phyloP scores from a whole-genome alignment of 164 flowering plant genomes.

The Magnolia officinalis region DNA sequence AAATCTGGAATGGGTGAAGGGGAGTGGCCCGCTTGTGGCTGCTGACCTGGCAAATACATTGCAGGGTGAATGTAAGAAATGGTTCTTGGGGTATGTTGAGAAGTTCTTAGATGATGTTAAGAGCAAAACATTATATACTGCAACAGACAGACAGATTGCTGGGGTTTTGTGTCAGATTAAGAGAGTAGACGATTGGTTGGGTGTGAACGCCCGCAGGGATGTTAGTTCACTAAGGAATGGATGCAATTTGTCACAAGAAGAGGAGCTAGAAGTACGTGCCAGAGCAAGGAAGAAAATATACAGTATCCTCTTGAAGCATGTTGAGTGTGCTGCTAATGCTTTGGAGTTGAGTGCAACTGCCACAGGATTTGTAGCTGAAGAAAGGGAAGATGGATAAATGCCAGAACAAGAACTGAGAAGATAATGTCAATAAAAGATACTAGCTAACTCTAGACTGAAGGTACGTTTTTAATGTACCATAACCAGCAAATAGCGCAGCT shows the following conservation, averaged over 20 bases:
- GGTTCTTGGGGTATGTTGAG: slow-evolving; percentile 47
- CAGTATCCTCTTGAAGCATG: slow-evolving; percentile 43
- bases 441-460: too few species aligned
- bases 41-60: slow-evolving; percentile 31
- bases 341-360: slow-evolving; percentile 23
- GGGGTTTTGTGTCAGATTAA: slow-evolving; percentile 47
- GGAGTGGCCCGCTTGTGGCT: slow-evolving; percentile 23
- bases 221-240: slow-evolving; percentile 4
- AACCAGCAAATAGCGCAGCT: too few species aligned
- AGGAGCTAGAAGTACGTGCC: slow-evolving; percentile 33
- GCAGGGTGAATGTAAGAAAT: slow-evolving; percentile 37
- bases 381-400: background rate
- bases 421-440: too few species aligned
- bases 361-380: slow-evolving; percentile 9
- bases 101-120: slow-evolving; percentile 42
- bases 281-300: slow-evolving; percentile 52
- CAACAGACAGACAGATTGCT: slow-evolving; percentile 30
- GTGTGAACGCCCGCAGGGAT: slow-evolving; percentile 21
- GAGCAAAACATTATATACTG: slow-evolving; percentile 16
- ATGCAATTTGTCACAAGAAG: slow-evolving; percentile 11
- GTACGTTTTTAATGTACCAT: too few species aligned
- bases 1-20: slow-evolving; percentile 38
- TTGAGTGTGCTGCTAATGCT: slow-evolving; percentile 45
- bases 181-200: slow-evolving; percentile 55
- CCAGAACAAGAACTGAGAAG: background rate